Percentiles rank a stretch among this genome's conserved stretches.
Conservation (phyloP, 495 filamentous ascomycete genomes). For the Choiromyces venosus region DNA sequence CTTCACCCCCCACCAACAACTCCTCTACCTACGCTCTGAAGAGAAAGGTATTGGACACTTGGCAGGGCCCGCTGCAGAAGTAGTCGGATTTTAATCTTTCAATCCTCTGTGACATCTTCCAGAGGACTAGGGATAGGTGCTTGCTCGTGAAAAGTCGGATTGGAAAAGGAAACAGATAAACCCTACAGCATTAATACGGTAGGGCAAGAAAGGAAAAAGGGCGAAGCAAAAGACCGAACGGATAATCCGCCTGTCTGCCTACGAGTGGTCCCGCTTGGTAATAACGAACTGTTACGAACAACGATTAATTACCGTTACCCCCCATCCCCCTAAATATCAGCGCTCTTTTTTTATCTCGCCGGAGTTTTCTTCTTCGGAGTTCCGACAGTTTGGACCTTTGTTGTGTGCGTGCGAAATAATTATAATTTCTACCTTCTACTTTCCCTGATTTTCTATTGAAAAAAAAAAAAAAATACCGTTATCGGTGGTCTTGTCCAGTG, state of each 20-base stretch:
- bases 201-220: constrained; percentile 7
- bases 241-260: constrained; percentile 15
- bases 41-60: constrained; percentile 27
- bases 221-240: neutral
- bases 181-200: neutral
- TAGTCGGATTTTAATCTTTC: constrained; percentile 30
- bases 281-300: constrained; percentile 28
- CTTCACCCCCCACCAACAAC: neutral
- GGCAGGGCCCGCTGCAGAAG: constrained; percentile 20
- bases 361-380: constrained; percentile 17
- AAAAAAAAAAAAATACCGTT: constrained; percentile 4
- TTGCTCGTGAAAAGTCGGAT: constrained; percentile 26
- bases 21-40: constrained; percentile 6
- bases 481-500: constrained; percentile 26
- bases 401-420: constrained; percentile 21
- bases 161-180: constrained; percentile 1
- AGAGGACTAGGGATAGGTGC: constrained; percentile 25
- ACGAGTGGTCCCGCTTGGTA: constrained; percentile 28
- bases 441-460: constrained; percentile 13
- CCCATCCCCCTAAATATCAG: constrained; percentile 14
- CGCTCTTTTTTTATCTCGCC: constrained; percentile 17
- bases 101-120: constrained; percentile 36
- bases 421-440: constrained; percentile 14
- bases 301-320: constrained; percentile 26
- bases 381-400: constrained; percentile 16